These are phyloP conservation scores for Thelonectria rubi DNA, from an alignment of 2,329 filamentous ascomycete species.

Conservation along the genomic window DNA sequence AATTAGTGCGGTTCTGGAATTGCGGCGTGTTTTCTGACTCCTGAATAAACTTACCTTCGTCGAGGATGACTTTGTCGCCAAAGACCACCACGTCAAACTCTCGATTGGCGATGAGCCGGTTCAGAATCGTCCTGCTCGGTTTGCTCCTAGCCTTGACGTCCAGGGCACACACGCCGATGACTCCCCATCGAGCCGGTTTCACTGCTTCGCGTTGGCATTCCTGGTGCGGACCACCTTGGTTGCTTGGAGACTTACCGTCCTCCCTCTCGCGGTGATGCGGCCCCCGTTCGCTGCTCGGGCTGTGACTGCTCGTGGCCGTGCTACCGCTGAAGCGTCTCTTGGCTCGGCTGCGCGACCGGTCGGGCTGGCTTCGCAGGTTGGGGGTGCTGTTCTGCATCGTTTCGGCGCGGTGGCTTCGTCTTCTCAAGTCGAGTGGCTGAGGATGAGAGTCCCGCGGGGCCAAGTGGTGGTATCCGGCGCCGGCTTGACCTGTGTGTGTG, in stretches of 20 bases:
- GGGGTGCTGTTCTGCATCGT: constrained; percentile 46
- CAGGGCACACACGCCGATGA: constrained; percentile 93
- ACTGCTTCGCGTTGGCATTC: constrained; percentile 47
- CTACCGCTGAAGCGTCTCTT: constrained; percentile 84
- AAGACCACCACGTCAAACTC: constrained; percentile 98
- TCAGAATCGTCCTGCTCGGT: constrained; percentile 94
- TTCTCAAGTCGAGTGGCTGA: constrained; percentile 56
- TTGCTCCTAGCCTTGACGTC: constrained; percentile 97
- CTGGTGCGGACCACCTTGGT: not conserved
- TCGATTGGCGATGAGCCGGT: constrained; percentile 85
- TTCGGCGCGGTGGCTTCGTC: constrained; percentile 52
- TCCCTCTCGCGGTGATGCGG: constrained; percentile 65
- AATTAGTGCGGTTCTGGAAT: constrained; percentile 25
- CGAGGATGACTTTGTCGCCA: constrained; percentile 97
- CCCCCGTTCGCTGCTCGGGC: constrained; percentile 76
- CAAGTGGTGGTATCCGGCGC: constrained; percentile 57
- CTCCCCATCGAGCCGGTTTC: constrained; percentile 68
- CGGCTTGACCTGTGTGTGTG: constrained; percentile 52
- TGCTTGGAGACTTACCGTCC: constrained; percentile 51
- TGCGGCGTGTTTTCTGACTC: constrained; percentile 4
- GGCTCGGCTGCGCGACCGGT: constrained; percentile 71
- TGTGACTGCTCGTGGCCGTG: constrained; percentile 83
- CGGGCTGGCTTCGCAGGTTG: constrained; percentile 56
- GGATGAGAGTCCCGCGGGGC: constrained; percentile 53
- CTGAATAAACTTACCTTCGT: constrained; percentile 70